These are phyloP conservation scores for Leishmania braziliensis DNA, from an alignment of 208 protist species.

Conservation along the genomic window DNA sequence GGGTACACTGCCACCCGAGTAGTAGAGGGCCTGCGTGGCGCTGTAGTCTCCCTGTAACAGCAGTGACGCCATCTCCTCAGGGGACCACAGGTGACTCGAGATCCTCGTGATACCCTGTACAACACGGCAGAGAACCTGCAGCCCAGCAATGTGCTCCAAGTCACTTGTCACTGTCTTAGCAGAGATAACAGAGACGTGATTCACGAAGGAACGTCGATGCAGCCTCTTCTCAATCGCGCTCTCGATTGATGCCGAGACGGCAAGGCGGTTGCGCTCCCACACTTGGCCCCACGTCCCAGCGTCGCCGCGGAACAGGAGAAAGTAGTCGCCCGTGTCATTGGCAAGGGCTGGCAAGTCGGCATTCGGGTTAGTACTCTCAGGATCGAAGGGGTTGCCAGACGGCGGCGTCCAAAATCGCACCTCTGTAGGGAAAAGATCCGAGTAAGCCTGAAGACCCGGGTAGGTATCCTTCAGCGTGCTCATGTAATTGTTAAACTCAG, in stretches of 20 bases:
- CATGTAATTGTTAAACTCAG: constrained; percentile 8
- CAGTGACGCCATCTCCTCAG: constrained; percentile 18
- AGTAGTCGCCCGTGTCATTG: constrained; percentile 17
- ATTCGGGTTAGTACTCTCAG: neutral
- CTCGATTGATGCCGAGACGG: constrained; percentile 2
- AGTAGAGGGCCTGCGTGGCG: constrained; percentile 18
- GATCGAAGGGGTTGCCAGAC: constrained; percentile 4
- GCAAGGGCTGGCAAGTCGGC: neutral
- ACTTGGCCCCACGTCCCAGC: neutral
- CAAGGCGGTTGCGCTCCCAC: constrained; percentile 6
- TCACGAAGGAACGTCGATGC: constrained; percentile 4
- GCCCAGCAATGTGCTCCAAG: neutral
- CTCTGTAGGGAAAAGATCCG: neutral
- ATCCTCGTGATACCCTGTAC: constrained; percentile 13
- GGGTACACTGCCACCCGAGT: neutral
- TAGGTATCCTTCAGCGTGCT: neutral
- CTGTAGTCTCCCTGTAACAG: constrained; percentile 31
- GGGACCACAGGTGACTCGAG: constrained; percentile 6
- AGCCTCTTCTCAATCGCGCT: constrained; percentile 1
- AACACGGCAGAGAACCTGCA: constrained; percentile 26
- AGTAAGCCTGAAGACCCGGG: neutral
- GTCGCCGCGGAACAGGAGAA: constrained; percentile 18
- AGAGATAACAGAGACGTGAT: neutral
- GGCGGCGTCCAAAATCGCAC: constrained; percentile 3
- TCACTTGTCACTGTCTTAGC: constrained; percentile 3